Conservation (phyloP, 768 basidiomycete genomes). For the Lactarius tabidus region DNA sequence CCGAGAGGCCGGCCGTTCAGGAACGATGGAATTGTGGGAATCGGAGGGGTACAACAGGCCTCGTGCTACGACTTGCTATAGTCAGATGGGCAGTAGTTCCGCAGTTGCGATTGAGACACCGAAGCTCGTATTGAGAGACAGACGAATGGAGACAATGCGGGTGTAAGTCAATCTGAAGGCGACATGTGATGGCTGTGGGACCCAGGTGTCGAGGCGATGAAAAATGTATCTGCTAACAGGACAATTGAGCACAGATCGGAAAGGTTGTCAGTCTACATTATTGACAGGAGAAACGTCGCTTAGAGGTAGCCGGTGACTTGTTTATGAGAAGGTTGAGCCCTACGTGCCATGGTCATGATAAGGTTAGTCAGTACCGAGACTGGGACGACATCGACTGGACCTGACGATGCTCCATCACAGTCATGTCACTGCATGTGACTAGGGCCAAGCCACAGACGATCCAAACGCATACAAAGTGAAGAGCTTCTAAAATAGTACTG, state of each 20-base stretch:
- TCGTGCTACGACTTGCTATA: conserved; percentile 12
- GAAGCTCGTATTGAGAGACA: neutral
- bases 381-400: conserved; percentile 9
- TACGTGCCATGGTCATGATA: neutral
- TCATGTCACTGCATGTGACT: neutral
- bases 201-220: neutral
- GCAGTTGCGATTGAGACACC: neutral
- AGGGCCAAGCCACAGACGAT: neutral
- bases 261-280: conserved; percentile 5
- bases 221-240: neutral
- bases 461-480: conserved; percentile 2
- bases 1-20: neutral
- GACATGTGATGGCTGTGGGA: conserved; percentile 7
- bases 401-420: conserved; percentile 9
- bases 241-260: conserved; percentile 2
- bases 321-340: conserved; percentile 5
- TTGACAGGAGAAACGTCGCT: conserved; percentile 2
- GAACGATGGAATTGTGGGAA: neutral
- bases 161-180: conserved; percentile 5
- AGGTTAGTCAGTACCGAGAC: neutral
- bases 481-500: conserved; percentile 5
- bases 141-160: conserved; percentile 15
- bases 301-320: neutral
- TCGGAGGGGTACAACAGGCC: neutral
- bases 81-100: neutral